phyloP scores from a whole-genome alignment of 1,284 basidiomycete genomes.

The Phellinidium pouzarii region DNA sequence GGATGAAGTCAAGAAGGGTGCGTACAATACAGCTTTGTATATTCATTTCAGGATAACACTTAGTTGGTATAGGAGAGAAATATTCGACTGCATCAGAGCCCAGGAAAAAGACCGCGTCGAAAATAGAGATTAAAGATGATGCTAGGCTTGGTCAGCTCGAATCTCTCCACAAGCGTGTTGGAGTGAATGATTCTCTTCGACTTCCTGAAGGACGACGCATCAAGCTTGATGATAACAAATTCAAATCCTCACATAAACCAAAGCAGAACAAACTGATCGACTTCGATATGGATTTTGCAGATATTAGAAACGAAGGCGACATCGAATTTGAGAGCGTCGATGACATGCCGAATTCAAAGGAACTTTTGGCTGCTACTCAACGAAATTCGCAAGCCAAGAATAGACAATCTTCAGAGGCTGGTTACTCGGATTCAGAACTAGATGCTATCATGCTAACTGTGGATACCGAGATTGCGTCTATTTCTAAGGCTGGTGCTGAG shows the following conservation, averaged over 20 bases:
- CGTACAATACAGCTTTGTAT: conserved; percentile 5
- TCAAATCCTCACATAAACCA: conserved; percentile 23
- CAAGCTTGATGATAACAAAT: conserved; percentile 35
- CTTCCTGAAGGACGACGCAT: conserved; percentile 38
- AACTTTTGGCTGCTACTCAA: conserved; percentile 25
- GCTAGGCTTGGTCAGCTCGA: conserved; percentile 37
- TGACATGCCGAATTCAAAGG: conserved; percentile 40
- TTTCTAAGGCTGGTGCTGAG: neutral
- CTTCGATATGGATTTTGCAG: conserved; percentile 48
- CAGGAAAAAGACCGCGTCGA: conserved; percentile 14
- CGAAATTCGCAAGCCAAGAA: neutral
- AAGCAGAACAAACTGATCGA: conserved; percentile 27
- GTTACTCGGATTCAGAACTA: conserved; percentile 34
- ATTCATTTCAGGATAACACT: neutral
- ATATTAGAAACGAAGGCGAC: conserved; percentile 34
- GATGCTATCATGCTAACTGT: conserved; percentile 31
- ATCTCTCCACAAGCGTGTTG: conserved; percentile 37
- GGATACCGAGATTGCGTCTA: conserved; percentile 18
- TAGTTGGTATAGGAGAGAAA: neutral
- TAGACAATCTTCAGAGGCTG: conserved; percentile 23
- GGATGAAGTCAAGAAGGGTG: conserved; percentile 21
- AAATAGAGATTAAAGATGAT: conserved; percentile 26
- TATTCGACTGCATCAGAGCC: neutral
- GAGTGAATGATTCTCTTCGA: conserved; percentile 35
- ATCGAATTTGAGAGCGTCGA: conserved; percentile 35